Evolutionary conservation across 2,329 filamentous ascomycete species (phyloP), one percentile per base, ranked within the genome.

Genomic region (Cladosporium halotolerans): DNA sequence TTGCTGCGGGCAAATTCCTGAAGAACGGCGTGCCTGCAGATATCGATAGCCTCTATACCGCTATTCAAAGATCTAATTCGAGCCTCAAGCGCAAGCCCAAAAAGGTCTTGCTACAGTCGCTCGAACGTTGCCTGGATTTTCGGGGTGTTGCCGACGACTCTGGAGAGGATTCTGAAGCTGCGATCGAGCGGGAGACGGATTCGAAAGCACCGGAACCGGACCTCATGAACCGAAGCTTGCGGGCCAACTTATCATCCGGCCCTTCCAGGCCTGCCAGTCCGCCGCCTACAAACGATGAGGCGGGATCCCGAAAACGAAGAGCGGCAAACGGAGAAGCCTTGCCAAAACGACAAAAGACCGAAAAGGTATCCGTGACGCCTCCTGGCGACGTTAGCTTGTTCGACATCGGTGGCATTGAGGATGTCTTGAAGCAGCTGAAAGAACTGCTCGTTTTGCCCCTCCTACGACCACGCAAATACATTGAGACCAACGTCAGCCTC

Each of bases 61-160:
- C 81, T 55, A 89, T 97, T 57, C 88, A 90, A 62, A 74, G 77
- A 47, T 96, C 90, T 11, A 96, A 96, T 68, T 95, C 90, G 0
- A 90, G 86, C 50, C 72, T 97, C 18, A 89, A 88, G 58, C 79
- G 93, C 18, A 83, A 87, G 60, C 89, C 89, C 38, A 95, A 93
- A 69, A 85, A 84, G 56, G 76, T 86, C 0, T 73, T 97, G 1
- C 88, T 96, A 68, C 88, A 93, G 58, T 86, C 87, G 34, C 89
- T 97, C 58, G 89, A 95, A 57, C 79, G 89, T 7, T 89, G 91
- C 0, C 73, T 96, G 13, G 80, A 84, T 7, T 82, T 89, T 14
- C 75, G 92, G 4, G 85, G 84, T 52, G 74, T 77, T 59, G 82
- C 88, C 60, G 79, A 84, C 11, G 78, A 75, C 44, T 78, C 80